These are phyloP conservation scores for Alternaria angustiovoidea DNA, from an alignment of 2,329 filamentous ascomycete species.

Conservation along the genomic window DNA sequence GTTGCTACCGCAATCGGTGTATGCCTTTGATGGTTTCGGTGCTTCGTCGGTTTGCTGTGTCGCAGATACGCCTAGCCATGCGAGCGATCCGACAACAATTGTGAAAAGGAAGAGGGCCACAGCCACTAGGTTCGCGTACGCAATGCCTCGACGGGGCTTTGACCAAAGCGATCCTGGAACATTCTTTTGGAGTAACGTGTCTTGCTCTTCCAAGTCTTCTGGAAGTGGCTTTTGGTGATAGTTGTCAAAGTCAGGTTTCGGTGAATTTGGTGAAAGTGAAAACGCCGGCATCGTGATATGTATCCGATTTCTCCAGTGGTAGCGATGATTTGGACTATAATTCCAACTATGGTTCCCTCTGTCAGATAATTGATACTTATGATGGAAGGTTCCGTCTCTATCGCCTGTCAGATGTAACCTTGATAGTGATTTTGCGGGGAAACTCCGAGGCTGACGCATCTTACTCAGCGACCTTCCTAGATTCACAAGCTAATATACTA, in stretches of 20 bases:
- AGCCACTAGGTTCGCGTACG: background rate
- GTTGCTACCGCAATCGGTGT: background rate
- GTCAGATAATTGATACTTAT: background rate
- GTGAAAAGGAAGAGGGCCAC: background rate
- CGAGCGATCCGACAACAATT: background rate
- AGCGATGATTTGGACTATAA: background rate
- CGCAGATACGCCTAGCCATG: background rate
- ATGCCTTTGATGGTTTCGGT: background rate
- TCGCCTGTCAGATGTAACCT: background rate
- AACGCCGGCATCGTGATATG: background rate
- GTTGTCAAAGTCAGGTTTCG: background rate
- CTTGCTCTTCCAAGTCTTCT: background rate
- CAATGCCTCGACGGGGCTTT: background rate
- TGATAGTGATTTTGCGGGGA: background rate
- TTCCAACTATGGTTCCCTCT: background rate
- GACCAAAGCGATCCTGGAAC: background rate
- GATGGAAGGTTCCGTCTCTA: background rate
- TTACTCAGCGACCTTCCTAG: background rate
- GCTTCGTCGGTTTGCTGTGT: background rate
- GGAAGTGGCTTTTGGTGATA: background rate
- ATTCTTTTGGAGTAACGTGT: background rate
- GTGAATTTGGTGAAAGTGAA: background rate
- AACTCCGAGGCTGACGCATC: background rate
- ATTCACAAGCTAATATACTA: background rate
- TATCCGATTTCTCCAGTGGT: background rate